Evolutionary conservation across 768 basidiomycete species (phyloP), one percentile per base, ranked within the genome.

Genomic region (Cubamyces sp.): DNA sequence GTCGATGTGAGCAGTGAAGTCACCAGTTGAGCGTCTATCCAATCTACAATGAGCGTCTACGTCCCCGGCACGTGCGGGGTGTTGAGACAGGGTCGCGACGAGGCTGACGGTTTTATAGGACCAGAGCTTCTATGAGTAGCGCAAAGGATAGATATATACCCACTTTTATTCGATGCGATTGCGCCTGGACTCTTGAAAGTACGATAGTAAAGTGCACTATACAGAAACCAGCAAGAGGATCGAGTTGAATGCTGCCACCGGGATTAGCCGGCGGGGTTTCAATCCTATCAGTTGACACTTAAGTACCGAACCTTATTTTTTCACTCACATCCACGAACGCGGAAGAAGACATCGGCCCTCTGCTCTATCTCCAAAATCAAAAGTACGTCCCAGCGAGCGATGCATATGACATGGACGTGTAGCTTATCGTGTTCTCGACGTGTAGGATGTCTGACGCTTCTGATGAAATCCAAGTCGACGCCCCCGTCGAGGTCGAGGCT

Each of bases 361-460:
- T 60, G 52, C 63, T 61, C 21, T 19, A 61, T 64, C 56, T 39
- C 43, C 54, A 64, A 60, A 57, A 66, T 54, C 28, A 71, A 71
- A 74, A 73, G 70, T 70, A 65, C 53, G 66, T 60, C 18, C 16
- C 12, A 21, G 19, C 37, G 47, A 34, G n/a, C 5, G 1, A 18
- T 23, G 28, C 26, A 7, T 25, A 4, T 7, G n/a, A 28, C 15
- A 12, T 1, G 30, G 51, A 26, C 7, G 26, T 25, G 43, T 45
- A 26, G 59, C 46, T 54, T 19, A 55, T 8, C 12, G 45, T 43
- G 53, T 42, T 16, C 52, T 60, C 28, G 26, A 55, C 50, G 41
- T 54, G 43, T 66, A 88, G 84, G 83, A 94, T 94, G 92, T 94
- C 92, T 91, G 91, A 94, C 90, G 92, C 92, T 92, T 92, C 91